phyloP scores from a whole-genome alignment of 23 red algal genomes.

The Pyropia haitanensis region DNA sequence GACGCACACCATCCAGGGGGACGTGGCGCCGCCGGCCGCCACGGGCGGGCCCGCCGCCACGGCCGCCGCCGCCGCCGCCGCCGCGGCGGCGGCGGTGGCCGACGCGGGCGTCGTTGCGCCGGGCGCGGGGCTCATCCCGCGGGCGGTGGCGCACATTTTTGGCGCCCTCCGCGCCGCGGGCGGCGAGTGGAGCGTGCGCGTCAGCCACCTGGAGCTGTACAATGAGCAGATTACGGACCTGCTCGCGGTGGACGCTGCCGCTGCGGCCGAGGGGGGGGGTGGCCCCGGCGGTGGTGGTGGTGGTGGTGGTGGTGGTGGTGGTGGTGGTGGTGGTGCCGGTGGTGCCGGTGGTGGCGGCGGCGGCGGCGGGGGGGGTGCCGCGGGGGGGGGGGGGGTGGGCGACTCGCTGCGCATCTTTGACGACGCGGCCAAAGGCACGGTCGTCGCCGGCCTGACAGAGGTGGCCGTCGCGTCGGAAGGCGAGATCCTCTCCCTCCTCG shows the following conservation, averaged over 20 bases:
- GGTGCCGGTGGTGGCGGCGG: constrained; percentile 17
- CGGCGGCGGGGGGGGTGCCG: background rate
- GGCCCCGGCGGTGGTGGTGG: background rate
- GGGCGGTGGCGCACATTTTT: constrained; percentile 17
- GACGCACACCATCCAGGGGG: constrained; percentile 11
- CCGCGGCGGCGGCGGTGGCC: constrained; percentile 17
- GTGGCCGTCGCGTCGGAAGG: constrained; percentile 5
- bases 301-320: constrained; percentile 4
- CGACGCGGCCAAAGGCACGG: constrained; percentile 15
- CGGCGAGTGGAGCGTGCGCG: constrained; percentile 9
- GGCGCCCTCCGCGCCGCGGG: background rate
- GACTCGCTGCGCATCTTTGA: constrained; percentile 14
- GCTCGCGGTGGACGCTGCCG: background rate
- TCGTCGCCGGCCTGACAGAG: constrained; percentile 12
- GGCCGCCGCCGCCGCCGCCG: constrained; percentile 14
- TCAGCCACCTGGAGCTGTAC: constrained; percentile 16
- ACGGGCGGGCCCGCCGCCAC: background rate
- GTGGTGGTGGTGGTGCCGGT: constrained; percentile 13
- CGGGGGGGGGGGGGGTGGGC: background rate
- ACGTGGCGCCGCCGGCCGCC: background rate
- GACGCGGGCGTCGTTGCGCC: background rate
- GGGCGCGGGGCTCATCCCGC: constrained; percentile 11
- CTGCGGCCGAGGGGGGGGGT: constrained; percentile 8
- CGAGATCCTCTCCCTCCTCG: constrained; percentile 14
- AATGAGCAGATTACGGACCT: constrained; percentile 25